phyloP scores from a whole-genome alignment of 2,329 filamentous ascomycete genomes.

The Fusarium sp. region DNA sequence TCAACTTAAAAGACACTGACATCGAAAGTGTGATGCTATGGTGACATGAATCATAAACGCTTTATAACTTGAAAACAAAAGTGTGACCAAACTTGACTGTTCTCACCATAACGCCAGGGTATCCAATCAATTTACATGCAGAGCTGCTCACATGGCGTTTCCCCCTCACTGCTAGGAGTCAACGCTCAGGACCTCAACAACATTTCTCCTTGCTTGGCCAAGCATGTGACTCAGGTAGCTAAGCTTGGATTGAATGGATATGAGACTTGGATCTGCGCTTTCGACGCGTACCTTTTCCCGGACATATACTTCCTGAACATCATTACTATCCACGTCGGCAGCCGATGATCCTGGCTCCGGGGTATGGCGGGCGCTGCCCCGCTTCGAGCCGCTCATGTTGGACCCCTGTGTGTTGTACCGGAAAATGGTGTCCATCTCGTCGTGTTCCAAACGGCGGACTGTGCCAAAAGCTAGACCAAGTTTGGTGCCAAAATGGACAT shows the following conservation, averaged over 20 bases:
- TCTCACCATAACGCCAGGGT: constrained; percentile 41
- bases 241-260: constrained; percentile 86
- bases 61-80: not conserved
- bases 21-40: constrained; percentile 6
- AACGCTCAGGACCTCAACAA: constrained; percentile 82
- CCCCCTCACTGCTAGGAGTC: constrained; percentile 47
- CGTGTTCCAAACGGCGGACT: constrained; percentile 74
- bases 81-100: constrained; percentile 14
- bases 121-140: constrained; percentile 46
- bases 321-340: constrained; percentile 36
- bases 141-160: constrained; percentile 26
- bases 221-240: constrained; percentile 81
- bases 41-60: constrained; percentile 8
- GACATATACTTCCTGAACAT: constrained; percentile 77
- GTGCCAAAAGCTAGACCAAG: constrained; percentile 78
- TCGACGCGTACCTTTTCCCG: constrained; percentile 91
- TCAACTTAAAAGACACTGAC: constrained; percentile 25
- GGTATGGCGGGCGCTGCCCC: constrained; percentile 44
- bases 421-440: constrained; percentile 85
- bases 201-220: constrained; percentile 74
- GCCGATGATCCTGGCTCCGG: constrained; percentile 41
- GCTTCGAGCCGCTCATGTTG: constrained; percentile 44
- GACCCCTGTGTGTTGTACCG: constrained; percentile 63
- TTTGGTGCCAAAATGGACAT: constrained; percentile 72
- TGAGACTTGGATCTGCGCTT: constrained; percentile 86